Conservation (phyloP, 2,329 filamentous ascomycete species). For the Leptosphaerulina australis region DNA sequence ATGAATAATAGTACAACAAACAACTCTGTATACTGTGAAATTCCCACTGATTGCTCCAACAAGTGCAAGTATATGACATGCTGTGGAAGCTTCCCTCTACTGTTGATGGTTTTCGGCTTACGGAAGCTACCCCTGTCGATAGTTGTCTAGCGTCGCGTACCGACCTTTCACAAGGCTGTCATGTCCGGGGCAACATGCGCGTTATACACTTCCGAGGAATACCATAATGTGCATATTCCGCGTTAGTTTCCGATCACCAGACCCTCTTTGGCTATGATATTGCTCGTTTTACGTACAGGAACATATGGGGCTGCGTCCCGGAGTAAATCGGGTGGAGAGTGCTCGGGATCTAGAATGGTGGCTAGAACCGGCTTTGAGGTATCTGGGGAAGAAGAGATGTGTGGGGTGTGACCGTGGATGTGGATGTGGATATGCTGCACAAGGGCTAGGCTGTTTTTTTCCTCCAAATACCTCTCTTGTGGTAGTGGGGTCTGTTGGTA, state of each 20-base stretch:
- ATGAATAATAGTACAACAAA: constrained; percentile 33
- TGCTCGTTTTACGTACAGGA: constrained; percentile 15
- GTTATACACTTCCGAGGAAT: constrained; percentile 8
- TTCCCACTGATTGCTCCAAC: not conserved
- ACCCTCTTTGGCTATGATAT: constrained; percentile 4
- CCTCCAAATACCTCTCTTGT: not conserved
- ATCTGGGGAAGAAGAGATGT: not conserved
- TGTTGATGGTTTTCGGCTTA: constrained; percentile 9
- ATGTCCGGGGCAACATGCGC: constrained; percentile 8
- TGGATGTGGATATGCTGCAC: not conserved
- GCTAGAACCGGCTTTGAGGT: constrained; percentile 15
- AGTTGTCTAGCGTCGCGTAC: constrained; percentile 29
- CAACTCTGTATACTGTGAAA: not conserved
- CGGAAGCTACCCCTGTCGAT: constrained; percentile 30
- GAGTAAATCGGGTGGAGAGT: constrained; percentile 11
- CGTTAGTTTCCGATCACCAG: constrained; percentile 21
- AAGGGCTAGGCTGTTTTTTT: too few relatives aligned
- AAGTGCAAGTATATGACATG: constrained; percentile 1
- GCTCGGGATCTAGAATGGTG: constrained; percentile 1
- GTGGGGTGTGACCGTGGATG: not conserved
- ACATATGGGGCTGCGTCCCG: constrained; percentile 8
- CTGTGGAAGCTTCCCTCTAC: constrained; percentile 20
- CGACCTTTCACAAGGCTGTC: constrained; percentile 28
- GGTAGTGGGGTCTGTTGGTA: not conserved
- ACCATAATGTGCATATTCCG: constrained; percentile 7